These are phyloP conservation scores for Phytophthora tubulina DNA, from an alignment of 352 stramenopile species.

Conservation along the genomic window DNA sequence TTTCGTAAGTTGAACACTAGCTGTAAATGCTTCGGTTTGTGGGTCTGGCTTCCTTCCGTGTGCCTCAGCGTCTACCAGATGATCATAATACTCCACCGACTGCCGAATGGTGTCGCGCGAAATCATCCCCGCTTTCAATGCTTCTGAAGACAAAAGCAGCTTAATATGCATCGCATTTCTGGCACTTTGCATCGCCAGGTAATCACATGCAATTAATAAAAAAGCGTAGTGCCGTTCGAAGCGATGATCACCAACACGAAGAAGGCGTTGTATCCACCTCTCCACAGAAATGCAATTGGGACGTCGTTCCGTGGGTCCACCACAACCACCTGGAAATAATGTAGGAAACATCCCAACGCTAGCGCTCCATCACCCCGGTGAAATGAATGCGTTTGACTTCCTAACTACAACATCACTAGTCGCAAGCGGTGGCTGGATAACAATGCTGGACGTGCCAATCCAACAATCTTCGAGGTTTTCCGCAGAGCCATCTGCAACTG, in stretches of 20 bases:
- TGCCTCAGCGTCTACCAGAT: background rate
- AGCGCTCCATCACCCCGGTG: background rate
- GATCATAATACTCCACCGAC: background rate
- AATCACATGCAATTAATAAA: background rate
- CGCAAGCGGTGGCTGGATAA: background rate
- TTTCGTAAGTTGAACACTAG: conserved; percentile 21
- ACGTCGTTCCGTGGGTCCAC: conserved; percentile 27
- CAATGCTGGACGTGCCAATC: background rate
- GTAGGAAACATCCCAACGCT: conserved; percentile 29
- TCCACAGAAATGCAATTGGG: conserved; percentile 5
- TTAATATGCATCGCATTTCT: no score
- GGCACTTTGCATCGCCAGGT: no score
- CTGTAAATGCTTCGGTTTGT: background rate
- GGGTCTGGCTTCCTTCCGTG: background rate
- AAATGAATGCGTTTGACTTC: background rate
- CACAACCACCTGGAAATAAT: conserved; percentile 33
- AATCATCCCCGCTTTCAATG: background rate
- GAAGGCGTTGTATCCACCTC: conserved; percentile 22
- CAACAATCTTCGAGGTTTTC: no score
- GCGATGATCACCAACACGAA: conserved; percentile 24
- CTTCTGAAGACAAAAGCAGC: background rate
- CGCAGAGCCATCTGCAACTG: no score
- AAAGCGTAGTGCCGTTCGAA: conserved; percentile 34
- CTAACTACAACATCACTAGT: background rate
- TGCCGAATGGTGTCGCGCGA: background rate